Evolutionary conservation across 2,329 filamentous ascomycete species (phyloP), one percentile per base, ranked within the genome.

Genomic region (Curvularia lunata): DNA sequence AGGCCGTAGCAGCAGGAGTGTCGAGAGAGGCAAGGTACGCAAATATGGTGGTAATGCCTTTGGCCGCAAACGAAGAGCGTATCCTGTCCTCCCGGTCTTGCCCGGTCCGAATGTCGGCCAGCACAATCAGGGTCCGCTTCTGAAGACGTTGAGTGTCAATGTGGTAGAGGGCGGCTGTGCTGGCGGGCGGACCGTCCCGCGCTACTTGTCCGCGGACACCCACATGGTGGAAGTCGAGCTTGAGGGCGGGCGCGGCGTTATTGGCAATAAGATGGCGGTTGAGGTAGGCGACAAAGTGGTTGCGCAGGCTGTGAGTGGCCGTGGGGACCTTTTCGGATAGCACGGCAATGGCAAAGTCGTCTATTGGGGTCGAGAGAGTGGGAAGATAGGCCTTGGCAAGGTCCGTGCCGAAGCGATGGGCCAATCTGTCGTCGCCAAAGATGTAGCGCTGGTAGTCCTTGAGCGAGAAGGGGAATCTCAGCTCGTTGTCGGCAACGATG

Each of bases 351-450:
- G 63, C 64, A 28, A 68, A 40, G 51, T 61, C 56, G 53, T 57
- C 52, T 50, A 53, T 52, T 38, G 60, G 49, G 48, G 48, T 60
- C 46, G 64, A 63, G 56, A 64, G 60, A 38, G 48, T 50, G 51
- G 58, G 52, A 54, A 70, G 62, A 56, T 67, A 68, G 41, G 66
- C 64, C 58, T 64, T 65, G 64, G 66, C 66, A 58, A 67, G 65
- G 54, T 67, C 64, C 53, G 64, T 70, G 61, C 67, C 67, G 50
- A 68, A 60, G 28, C 56, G 61, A 52, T 65, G 56, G 60, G 67
- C 66, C 66, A 67, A 58, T 54, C 56, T 62, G 57, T 64, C 64
- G 58, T 68, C 64, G 38, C 67, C 67, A 54, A 70, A 70, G n/a
- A 68, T 54, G 48, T 67, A 70, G 40, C 60, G 63, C 48, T 68